Percentiles rank a stretch among this genome's conserved stretches.
Conservation (phyloP, 305 asterid species). For the Ajuga reptans region DNA sequence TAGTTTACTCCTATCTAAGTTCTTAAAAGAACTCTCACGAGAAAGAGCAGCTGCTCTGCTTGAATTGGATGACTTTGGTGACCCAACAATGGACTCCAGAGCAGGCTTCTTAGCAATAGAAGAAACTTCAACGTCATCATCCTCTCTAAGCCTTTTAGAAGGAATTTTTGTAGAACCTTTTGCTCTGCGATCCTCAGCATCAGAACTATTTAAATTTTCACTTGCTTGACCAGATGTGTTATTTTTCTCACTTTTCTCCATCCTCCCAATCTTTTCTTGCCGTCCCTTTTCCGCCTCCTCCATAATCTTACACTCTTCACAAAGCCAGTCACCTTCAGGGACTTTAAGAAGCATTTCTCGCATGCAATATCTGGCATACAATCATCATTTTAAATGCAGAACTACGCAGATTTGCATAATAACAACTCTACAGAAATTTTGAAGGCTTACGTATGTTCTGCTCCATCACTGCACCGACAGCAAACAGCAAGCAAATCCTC, state of each 20-base stretch:
- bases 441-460: conserved; percentile 83
- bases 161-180: conserved; percentile 35
- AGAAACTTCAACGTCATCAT: conserved; percentile 62
- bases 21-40: conserved; percentile 56
- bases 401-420: background rate
- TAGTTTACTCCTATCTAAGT: conserved; percentile 45
- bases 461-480: conserved; percentile 80
- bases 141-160: conserved; percentile 61
- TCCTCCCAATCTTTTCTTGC: conserved; percentile 38
- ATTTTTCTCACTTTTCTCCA: conserved; percentile 45
- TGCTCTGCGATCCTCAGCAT: conserved; percentile 37
- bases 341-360: conserved; percentile 55
- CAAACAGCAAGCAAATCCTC: conserved; percentile 90
- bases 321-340: conserved; percentile 84
- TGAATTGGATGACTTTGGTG: conserved; percentile 41
- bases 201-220: conserved; percentile 35
- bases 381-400: conserved; percentile 18
- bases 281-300: conserved; percentile 39
- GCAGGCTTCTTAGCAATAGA: conserved; percentile 52
- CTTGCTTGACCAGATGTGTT: conserved; percentile 49
- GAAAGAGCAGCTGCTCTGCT: conserved; percentile 40
- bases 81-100: conserved; percentile 42
- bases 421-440: background rate
- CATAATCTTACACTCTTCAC: conserved; percentile 68
- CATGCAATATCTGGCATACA: conserved; percentile 81